Evolutionary conservation across 768 basidiomycete species (phyloP), one percentile per base, ranked within the genome.

Genomic region (Amanita molliuscula): DNA sequence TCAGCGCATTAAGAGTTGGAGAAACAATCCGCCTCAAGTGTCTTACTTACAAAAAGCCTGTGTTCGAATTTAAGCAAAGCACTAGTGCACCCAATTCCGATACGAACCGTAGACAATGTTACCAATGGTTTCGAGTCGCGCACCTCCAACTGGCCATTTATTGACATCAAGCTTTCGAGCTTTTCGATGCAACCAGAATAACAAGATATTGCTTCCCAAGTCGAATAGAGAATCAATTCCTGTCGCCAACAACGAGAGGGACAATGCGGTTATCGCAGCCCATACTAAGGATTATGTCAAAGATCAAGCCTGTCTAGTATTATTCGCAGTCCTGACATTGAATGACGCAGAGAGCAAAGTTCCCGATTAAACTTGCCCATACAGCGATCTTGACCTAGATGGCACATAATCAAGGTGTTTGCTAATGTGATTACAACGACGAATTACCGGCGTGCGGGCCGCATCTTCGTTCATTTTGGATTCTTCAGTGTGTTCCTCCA

Each of bases 141-240:
- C 79, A 33, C 92, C 92, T 44, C 93, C 84, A 3, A 91, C 85
- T 25, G 94, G 92, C 93, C 91, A 97, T 56, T 87, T 87, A 64
- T 84, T 89, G 37, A 70, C 56, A 59, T 96, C 92, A 53, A 95
- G 74, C 29, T 57, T 73, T 9, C 59, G 66, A 1, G 90, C 82
- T 58, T 90, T 84, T 56, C 71, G 71, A 65, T 98, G 84, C 2
- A 94, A 69, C 74, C 77, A 82, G 56, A 81, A 85, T 2, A 93
- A 72, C n/a, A 93, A 69, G 40, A 90, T 62, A 58, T 90, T 92
- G 60, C 87, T 88, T 40, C 84, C 84, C 54, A 88, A 73, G 61
- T 93, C 91, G 59, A 84, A 89, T 13, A 88, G 71, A 10, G 93
- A 82, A 62, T 98, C 95, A 59, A 94, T 86, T 7, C 77, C 86